These are phyloP conservation scores for Nectriaceae sp. DNA, from an alignment of 2,329 filamentous ascomycete species.

Conservation along the genomic window DNA sequence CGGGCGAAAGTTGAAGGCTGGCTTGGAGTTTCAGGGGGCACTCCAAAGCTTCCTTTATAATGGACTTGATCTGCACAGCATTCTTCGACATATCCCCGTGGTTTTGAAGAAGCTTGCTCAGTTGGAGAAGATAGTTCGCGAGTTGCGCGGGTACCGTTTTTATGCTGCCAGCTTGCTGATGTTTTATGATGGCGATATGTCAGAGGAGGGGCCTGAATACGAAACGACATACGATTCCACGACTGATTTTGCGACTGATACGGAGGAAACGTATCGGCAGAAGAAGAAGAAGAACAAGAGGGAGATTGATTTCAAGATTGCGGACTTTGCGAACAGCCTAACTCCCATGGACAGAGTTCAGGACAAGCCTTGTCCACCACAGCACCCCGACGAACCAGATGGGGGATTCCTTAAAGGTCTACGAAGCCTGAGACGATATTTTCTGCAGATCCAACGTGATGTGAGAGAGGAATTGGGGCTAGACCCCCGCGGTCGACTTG, in stretches of 20 bases:
- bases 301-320: conserved; percentile 91
- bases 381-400: conserved; percentile 78
- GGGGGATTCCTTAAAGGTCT: conserved; percentile 87
- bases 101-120: conserved; percentile 82
- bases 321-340: conserved; percentile 97
- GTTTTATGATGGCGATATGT: conserved; percentile 87
- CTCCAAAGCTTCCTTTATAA: conserved; percentile 90
- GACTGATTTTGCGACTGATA: conserved; percentile 60
- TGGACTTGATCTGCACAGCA: conserved; percentile 76
- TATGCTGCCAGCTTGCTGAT: conserved; percentile 94
- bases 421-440: conserved; percentile 77
- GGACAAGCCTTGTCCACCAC: conserved; percentile 73
- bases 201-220: conserved; percentile 48
- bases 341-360: conserved; percentile 76
- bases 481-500: conserved; percentile 33
- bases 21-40: conserved; percentile 84
- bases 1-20: conserved; percentile 83
- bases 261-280: conserved; percentile 53
- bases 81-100: conserved; percentile 82
- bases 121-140: conserved; percentile 80
- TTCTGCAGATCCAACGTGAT: conserved; percentile 83
- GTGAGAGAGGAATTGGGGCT: conserved; percentile 58
- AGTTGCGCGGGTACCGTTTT: conserved; percentile 83
- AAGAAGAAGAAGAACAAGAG: conserved; percentile 51
- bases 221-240: conserved; percentile 58